Base-by-base conservation (phyloP, 1,139 yeast species). In the Yarrowia galli region DNA sequence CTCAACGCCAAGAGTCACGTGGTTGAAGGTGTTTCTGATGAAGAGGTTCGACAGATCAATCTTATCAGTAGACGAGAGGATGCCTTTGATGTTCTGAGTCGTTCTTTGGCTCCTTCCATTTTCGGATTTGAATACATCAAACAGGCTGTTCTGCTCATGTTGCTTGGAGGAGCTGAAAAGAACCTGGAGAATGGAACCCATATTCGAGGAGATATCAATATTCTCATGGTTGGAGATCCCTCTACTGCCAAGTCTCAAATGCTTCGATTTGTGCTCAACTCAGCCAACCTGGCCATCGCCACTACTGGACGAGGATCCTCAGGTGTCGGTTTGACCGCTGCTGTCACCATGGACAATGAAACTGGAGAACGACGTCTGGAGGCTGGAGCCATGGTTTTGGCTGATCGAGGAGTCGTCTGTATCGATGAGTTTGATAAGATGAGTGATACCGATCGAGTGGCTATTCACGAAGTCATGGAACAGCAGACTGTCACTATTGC, bases 321-420 rank as follows among this genome's bases (percentile, higher is more conserved):
- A 0, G 99, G 99, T 79, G 99, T 96, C 64, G 99, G 99, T 90
- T 85, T 95, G 75, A 95, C 99, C 0, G 99, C 99, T 16, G 99
- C 99, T 0, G 99, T 95, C 5, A 93, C 98, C 3, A 87, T 95
- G 2, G 99, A 95, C 78, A 89, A 89, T 75, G 99, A 95, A 78
- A 95, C 99, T 0, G 99, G 99, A 67, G 99, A 95, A 80, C 84
- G 98, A 76, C 85, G 97, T 74, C 82, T 95, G 72, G 99, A 96
- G 79, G 99, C 99, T 0, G 99, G 99, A 83, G 99, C 99, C 3
- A 95, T 95, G 99, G 99, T 95, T 60, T 82, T 96, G 71, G 99
- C 98, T 13, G 99, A 95, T 79, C 84, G 98, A 73, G 99, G 99
- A 72, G 85, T 96, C 70, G 98, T 95, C 56, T 95, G 99, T 85